Conservation (phyloP, 2,329 filamentous ascomycete genomes). For the Colletotrichum higginsianum region DNA sequence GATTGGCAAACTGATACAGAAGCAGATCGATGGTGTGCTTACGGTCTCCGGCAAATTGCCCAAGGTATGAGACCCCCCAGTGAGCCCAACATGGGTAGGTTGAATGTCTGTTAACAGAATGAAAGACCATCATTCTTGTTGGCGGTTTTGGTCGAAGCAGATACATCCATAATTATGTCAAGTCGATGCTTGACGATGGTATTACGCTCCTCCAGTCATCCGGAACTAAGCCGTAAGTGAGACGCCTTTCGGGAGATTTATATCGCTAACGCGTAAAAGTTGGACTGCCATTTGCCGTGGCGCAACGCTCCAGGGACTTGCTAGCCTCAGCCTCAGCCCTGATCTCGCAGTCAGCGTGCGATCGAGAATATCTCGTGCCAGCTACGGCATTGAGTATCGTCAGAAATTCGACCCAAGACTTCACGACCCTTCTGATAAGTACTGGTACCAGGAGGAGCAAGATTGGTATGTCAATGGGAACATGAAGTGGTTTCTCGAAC, state of each 20-base stretch:
- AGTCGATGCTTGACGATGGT: not conserved
- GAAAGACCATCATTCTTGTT: constrained; percentile 55
- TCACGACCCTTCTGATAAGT: constrained; percentile 38
- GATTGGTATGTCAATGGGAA: constrained; percentile 45
- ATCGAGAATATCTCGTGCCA: constrained; percentile 48
- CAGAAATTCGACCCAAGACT: not conserved
- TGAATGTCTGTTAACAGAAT: not conserved
- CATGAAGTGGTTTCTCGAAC: constrained; percentile 49
- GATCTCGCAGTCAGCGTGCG: constrained; percentile 3
- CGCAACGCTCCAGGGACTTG: constrained; percentile 49
- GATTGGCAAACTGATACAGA: constrained; percentile 45
- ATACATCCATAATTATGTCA: constrained; percentile 48
- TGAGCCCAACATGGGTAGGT: not conserved
- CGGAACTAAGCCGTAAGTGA: constrained; percentile 53
- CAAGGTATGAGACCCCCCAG: constrained; percentile 45
- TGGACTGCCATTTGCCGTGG: constrained; percentile 55
- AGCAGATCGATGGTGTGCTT: constrained; percentile 46
- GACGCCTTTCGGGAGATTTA: rapidly evolving
- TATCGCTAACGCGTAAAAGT: constrained; percentile 32
- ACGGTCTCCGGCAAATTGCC: constrained; percentile 40
- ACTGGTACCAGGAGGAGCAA: constrained; percentile 4
- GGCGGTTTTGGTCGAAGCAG: constrained; percentile 55
- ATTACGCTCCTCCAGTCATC: constrained; percentile 50
- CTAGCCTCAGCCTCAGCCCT: not conserved
- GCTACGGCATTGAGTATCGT: constrained; percentile 44